phyloP scores from a whole-genome alignment of 768 basidiomycete species.

The Kondoa malvinella region DNA sequence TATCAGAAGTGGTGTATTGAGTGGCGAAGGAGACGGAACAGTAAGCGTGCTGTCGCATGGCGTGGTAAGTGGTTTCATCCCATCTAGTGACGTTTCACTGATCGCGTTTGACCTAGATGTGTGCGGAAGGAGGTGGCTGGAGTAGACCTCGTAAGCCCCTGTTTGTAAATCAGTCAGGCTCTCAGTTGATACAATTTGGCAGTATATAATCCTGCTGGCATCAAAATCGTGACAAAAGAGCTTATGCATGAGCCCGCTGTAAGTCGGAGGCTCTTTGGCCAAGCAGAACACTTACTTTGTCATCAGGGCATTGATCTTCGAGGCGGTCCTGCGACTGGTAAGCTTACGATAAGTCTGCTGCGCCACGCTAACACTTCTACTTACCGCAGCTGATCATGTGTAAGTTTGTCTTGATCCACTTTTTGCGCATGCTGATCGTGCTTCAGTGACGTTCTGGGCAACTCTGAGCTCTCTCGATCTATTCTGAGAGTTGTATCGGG shows the following conservation, averaged over 20 bases:
- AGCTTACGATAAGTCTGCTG: too few relatives aligned
- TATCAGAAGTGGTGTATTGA: conserved; percentile 18
- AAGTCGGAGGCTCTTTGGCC: too few relatives aligned
- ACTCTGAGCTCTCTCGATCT: conserved; percentile 70
- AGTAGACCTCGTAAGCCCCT: too few relatives aligned
- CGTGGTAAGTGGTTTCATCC: too few relatives aligned
- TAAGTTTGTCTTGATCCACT: not conserved
- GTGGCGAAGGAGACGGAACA: conserved; percentile 75
- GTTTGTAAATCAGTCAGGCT: too few relatives aligned
- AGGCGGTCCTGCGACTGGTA: conserved; percentile 74
- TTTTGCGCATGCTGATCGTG: not conserved
- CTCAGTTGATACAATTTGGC: conserved; percentile 77
- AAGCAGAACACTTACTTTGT: too few relatives aligned
- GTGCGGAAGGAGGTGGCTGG: conserved; percentile 45
- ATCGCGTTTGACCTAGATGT: too few relatives aligned
- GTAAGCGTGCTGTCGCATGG: conserved; percentile 52
- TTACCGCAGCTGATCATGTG: not conserved
- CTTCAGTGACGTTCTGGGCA: conserved; percentile 57
- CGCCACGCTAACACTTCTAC: conserved; percentile 14
- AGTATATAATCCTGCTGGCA: conserved; percentile 82
- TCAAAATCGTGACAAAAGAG: conserved; percentile 71
- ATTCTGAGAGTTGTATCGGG: conserved; percentile 79
- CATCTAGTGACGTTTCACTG: too few relatives aligned
- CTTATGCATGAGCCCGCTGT: conserved; percentile 60
- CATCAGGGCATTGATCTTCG: conserved; percentile 56